Conservation (phyloP, 352 stramenopile species). For the Globisporangium emineosum region DNA sequence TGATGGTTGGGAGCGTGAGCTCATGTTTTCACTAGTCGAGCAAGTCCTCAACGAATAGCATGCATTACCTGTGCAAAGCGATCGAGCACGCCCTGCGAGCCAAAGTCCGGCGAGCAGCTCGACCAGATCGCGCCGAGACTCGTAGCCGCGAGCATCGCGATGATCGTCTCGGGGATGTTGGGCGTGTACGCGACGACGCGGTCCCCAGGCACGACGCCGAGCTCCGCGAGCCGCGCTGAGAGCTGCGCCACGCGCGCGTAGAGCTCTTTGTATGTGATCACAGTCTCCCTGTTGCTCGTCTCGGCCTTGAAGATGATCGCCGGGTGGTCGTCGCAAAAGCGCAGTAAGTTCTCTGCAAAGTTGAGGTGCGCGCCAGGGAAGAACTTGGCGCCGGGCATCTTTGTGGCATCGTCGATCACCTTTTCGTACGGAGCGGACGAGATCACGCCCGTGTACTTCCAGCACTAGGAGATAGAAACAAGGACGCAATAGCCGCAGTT, state of each 20-base stretch:
- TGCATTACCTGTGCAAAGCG: constrained; percentile 59
- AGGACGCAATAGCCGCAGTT: background rate
- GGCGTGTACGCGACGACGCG: constrained; percentile 68
- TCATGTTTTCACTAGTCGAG: background rate
- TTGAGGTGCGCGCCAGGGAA: constrained; percentile 64
- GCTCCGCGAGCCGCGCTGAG: constrained; percentile 33
- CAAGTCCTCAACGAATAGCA: background rate
- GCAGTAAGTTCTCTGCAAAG: constrained; percentile 75
- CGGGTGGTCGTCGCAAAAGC: constrained; percentile 65
- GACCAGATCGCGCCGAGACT: constrained; percentile 71
- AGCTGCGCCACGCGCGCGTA: constrained; percentile 56
- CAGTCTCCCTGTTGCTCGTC: constrained; percentile 52
- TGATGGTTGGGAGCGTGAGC: background rate
- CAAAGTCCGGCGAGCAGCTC: constrained; percentile 86
- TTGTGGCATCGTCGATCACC: constrained; percentile 54
- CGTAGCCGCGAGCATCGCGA: constrained; percentile 72
- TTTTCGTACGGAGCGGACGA: constrained; percentile 48
- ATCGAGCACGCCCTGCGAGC: constrained; percentile 76
- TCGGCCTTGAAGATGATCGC: constrained; percentile 77
- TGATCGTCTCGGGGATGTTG: constrained; percentile 66
- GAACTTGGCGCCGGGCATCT: constrained; percentile 76
- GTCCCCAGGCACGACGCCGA: constrained; percentile 52
- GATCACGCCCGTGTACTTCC: constrained; percentile 70
- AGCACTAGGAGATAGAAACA: constrained; percentile 32
- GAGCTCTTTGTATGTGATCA: constrained; percentile 63